phyloP scores from a whole-genome alignment of 768 basidiomycete genomes.

The Pulveroboletus sp. region DNA sequence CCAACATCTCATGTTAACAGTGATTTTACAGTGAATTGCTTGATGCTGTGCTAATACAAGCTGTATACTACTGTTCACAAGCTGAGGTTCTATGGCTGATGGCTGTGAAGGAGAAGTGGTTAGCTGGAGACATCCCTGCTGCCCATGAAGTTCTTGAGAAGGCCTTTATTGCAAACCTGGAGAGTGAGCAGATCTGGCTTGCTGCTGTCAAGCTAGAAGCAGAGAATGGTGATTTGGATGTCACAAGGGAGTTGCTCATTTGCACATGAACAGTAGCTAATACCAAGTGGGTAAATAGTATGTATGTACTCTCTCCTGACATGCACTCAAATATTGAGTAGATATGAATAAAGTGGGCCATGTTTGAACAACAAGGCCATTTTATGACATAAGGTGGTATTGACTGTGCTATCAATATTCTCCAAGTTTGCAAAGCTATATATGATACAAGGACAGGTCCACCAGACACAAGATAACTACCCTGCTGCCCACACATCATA shows the following conservation, averaged over 20 bases:
- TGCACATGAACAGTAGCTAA: slow-evolving; percentile 88
- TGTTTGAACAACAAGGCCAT: slow-evolving; percentile 86
- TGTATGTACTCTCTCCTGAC: neutral
- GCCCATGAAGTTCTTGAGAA: no score
- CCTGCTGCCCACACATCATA: slow-evolving; percentile 73
- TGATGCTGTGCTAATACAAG: slow-evolving; percentile 73
- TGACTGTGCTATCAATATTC: slow-evolving; percentile 75
- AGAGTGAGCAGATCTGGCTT: no score
- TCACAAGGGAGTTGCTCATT: slow-evolving; percentile 80
- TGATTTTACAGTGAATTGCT: slow-evolving; percentile 59
- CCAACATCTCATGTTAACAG: neutral
- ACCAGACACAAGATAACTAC: slow-evolving; percentile 54
- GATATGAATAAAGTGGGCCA: slow-evolving; percentile 99
- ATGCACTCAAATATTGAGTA: slow-evolving; percentile 26
- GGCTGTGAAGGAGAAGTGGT: slow-evolving; percentile 97
- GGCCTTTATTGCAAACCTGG: slow-evolving; percentile 92
- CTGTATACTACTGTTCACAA: slow-evolving; percentile 88
- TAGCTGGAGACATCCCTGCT: slow-evolving; percentile 86
- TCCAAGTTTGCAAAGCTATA: slow-evolving; percentile 89
- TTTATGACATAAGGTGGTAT: slow-evolving; percentile 61
- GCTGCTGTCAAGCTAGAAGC: slow-evolving; percentile 97
- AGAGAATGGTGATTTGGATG: slow-evolving; percentile 86
- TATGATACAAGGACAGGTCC: slow-evolving; percentile 95
- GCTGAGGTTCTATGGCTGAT: slow-evolving; percentile 97
- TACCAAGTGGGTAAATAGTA: slow-evolving; percentile 71